phyloP scores from a whole-genome alignment of 768 basidiomycete genomes.

The Clavulina sp. region DNA sequence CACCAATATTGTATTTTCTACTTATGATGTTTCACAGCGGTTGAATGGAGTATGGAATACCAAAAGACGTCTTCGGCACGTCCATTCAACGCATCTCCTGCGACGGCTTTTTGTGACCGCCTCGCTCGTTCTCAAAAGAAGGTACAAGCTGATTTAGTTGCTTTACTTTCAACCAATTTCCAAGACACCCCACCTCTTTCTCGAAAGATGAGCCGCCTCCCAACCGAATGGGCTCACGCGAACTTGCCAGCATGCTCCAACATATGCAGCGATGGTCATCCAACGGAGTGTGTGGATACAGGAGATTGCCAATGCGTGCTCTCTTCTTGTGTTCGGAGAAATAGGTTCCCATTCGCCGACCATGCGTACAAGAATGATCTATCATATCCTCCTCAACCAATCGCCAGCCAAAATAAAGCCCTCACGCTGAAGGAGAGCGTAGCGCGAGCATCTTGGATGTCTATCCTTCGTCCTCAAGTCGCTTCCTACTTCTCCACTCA shows the following conservation, averaged over 20 bases:
- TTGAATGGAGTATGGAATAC: conserved; percentile 18
- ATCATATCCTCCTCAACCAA: conserved; percentile 4
- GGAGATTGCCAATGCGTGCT: conserved; percentile 20
- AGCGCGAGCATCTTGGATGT: conserved; percentile 14
- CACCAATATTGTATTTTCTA: neutral
- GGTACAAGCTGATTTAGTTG: conserved; percentile 6
- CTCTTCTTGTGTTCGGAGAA: conserved; percentile 15
- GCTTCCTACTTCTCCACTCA: conserved; percentile 13
- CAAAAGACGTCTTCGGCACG: conserved; percentile 17
- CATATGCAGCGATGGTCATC: conserved; percentile 19
- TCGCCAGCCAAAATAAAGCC: neutral
- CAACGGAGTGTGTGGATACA: no score
- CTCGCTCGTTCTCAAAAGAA: conserved; percentile 2
- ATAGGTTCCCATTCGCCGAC: conserved; percentile 14
- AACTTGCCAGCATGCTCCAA: conserved; percentile 20
- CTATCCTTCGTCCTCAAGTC: conserved; percentile 17
- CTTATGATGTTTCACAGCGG: conserved; percentile 6
- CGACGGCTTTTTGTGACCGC: conserved; percentile 6
- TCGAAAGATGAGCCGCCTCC: neutral
- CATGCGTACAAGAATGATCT: conserved; percentile 9
- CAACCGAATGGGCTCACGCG: conserved; percentile 15
- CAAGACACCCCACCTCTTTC: neutral
- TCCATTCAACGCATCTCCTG: conserved; percentile 4
- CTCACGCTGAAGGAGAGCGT: conserved; percentile 13
- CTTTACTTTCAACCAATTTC: conserved; percentile 1